Evolutionary conservation across 164 flowering plant species (phyloP), one percentile per base, ranked within the genome.

Genomic region (Vitis rotundifolia): DNA sequence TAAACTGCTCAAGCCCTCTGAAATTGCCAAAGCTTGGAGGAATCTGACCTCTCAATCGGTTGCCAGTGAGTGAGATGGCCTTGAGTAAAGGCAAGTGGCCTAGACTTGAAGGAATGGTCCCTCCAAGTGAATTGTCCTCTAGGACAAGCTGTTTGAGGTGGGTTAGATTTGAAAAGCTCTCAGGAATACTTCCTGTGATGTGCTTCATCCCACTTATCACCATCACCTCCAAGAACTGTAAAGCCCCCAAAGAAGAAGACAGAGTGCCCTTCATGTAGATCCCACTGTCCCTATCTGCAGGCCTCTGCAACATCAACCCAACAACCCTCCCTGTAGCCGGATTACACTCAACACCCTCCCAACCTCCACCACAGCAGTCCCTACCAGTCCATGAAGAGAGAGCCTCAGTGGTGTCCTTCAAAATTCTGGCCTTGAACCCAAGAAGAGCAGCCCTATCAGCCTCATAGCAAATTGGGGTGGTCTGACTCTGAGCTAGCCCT

Each of bases 291-390:
- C 37, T 73, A 14, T 75, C 79, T 3, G 47, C 66, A 8, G 89
- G 85, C 48, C 87, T 79, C 71, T 88, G 97, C 71, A 94, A 63
- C 66, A 70, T 78, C 79, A 94, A 63, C 2, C 69, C 73, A 63
- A 78, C 84, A 37, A 94, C 93, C 44, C 95, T 84, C 15, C 95
- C 95, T 2, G 89, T 80, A 0, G 76, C 72, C 0, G 84, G 82
- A 71, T 85, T 76, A 64, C 99, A 94, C 59, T 83, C 77, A 28
- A 94, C 80, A 16, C 99, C 99, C 59, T 91, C 99, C 99, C 99
- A 94, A 58, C 84, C 92, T 49, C 97, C 97, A n/a, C 76, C 79
- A 66, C 99, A 94, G 76, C 97, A 92, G 64, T 94, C 96, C 52
- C 29, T 78, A 14, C 93, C 93, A 9, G 75, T 70, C 99, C 99